Evolutionary conservation across 352 stramenopile genomes (phyloP).

Genomic region (Globisporangium okanoganense): DNA sequence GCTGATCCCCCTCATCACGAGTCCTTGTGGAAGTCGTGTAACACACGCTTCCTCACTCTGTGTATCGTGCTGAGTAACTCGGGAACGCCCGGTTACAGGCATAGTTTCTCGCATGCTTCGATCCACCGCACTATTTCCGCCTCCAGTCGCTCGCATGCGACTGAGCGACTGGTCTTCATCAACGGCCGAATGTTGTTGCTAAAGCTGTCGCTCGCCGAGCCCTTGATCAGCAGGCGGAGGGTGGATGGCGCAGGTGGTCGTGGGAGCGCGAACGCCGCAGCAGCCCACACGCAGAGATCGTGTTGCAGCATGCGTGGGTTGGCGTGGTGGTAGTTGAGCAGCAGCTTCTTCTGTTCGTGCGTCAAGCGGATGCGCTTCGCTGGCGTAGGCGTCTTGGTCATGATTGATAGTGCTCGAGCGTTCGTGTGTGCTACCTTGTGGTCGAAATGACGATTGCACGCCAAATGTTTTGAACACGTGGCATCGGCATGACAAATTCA

Average conservation of each 20-base stretch:
- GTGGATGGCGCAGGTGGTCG: background rate
- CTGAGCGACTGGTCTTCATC: background rate
- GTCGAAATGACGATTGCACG: too few relatives aligned
- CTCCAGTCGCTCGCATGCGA: constrained; percentile 1
- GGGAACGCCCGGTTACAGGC: too few relatives aligned
- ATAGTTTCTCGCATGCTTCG: background rate
- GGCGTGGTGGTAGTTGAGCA: background rate
- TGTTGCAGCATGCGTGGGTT: constrained; percentile 1
- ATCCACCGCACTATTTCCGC: background rate
- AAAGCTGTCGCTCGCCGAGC: background rate
- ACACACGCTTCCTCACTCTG: too few relatives aligned
- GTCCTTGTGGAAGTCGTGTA: too few relatives aligned
- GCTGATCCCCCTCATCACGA: too few relatives aligned
- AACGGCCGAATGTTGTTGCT: background rate
- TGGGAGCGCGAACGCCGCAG: background rate
- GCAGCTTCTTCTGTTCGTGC: constrained; percentile 3
- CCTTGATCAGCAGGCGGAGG: background rate
- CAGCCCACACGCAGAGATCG: background rate
- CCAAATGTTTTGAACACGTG: too few relatives aligned
- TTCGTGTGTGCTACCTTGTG: too few relatives aligned
- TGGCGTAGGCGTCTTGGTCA: constrained; percentile 1
- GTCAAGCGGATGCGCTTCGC: background rate
- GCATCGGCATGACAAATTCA: too few relatives aligned
- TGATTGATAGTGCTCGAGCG: constrained; percentile 3
- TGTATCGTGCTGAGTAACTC: too few relatives aligned